Evolutionary conservation across 1,139 yeast species (phyloP).

Genomic region (Nakaseomyces delphensis): DNA sequence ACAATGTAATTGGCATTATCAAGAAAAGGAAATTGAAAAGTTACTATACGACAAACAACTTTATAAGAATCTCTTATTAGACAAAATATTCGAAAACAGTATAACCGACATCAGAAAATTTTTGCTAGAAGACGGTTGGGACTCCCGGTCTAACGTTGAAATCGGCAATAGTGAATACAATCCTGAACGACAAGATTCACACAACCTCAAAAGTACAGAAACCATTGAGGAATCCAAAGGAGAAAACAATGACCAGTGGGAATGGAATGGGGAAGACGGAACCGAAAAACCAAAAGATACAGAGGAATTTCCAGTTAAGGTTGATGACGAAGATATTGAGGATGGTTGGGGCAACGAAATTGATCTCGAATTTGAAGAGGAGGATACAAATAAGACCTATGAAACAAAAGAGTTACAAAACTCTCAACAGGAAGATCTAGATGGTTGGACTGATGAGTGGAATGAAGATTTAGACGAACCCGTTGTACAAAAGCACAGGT

Average conservation of each 20-base stretch:
- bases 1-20: conserved; percentile 15
- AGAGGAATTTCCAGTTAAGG: not conserved
- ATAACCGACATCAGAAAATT: conserved; percentile 15
- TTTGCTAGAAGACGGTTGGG: conserved; percentile 14
- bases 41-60: conserved; percentile 21
- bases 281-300: not conserved
- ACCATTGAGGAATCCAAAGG: not conserved
- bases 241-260: conserved; percentile 16
- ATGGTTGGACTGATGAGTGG: conserved; percentile 28
- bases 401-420: conserved; percentile 7
- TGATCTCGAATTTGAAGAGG: conserved; percentile 19
- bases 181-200: not conserved
- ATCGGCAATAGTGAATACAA: not conserved
- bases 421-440: conserved; percentile 12
- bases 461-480: conserved; percentile 16
- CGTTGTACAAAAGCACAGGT: not conserved
- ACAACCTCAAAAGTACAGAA: not conserved
- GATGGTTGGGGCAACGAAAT: conserved; percentile 20
- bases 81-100: conserved; percentile 19
- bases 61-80: conserved; percentile 21
- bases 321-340: conserved; percentile 10
- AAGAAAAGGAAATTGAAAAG: conserved; percentile 15
- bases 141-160: conserved; percentile 1
- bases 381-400: conserved; percentile 1
- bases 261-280: conserved; percentile 19